Base-by-base conservation (phyloP, 2,329 filamentous ascomycete genomes). In the Ophiostoma piceae region DNA sequence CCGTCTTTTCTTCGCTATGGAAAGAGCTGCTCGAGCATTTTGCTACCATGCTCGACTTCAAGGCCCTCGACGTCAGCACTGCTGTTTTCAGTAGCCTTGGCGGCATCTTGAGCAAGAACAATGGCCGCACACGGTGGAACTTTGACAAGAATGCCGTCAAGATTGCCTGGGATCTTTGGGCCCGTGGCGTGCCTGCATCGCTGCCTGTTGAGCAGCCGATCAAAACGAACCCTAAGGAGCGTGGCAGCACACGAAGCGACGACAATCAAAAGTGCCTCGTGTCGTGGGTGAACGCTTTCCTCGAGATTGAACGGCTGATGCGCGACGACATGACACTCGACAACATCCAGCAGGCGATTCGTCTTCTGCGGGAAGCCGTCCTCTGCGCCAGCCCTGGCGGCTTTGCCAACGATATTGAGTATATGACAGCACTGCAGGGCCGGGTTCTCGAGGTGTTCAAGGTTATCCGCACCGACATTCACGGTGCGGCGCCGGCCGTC, bases 201-300 rank as follows among this genome's bases (percentile, higher is more conserved):
- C 79, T 82, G 1, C 80, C 43, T 76, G 78, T 14, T 76, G 79
- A 22, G 75, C 80, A 16, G 80, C 19, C 32, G 2, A 35, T 22
- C 14, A 35, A 47, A n/a, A n/a, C 32, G 3, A 22, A 22, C 1
- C 54, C 11, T 2, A 54, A 69, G n/a, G 26, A 68, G 8, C 32
- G 43, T 5, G 84, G 54, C 9, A 83, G 83, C 67, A 78, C 82
- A 0, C 79, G 79, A 2, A 84, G 82, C 0, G 80, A 80, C 2
- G 85, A 91, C 72, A 96, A 95, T 74, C 92, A 97, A 76, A 89
- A 89, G 70, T 93, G 92, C 12, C 85, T 94, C n/a, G 81, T 92
- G 39, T 91, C 93, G n/a, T 97, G 97, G 79, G 86, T 95, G 0
- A 85, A 88, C 29, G 85, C 90, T 1, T 85, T 95, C 57, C 83